Percentiles rank a stretch among this genome's conserved stretches.
Evolutionary conservation across 1,284 basidiomycete species (phyloP).

Genomic region (Cutaneotrichosporon cutaneum): DNA sequence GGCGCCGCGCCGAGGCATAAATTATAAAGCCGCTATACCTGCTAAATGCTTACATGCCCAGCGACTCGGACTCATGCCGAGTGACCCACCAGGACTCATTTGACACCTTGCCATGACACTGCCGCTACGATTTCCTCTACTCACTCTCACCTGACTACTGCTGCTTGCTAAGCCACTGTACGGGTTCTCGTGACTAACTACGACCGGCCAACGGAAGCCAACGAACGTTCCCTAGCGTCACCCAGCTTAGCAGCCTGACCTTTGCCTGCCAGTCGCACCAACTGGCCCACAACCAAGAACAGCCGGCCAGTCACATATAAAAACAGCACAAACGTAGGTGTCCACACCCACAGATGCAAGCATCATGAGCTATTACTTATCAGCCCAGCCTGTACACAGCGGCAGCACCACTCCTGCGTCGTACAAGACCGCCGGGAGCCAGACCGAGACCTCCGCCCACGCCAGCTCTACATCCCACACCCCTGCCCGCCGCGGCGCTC

Average conservation of each 20-base stretch:
- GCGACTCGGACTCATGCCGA: not conserved
- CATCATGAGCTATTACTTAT: not conserved
- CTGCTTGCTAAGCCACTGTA: not conserved
- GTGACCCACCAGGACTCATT: too few species aligned
- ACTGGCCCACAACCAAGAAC: too few species aligned
- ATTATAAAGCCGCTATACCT: not conserved
- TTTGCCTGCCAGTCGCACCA: too few species aligned
- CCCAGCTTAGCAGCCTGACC: not conserved
- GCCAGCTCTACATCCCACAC: not conserved
- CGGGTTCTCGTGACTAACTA: not conserved
- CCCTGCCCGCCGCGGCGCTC: not conserved
- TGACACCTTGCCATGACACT: too few species aligned
- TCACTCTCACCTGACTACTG: not conserved
- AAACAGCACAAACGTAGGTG: not conserved
- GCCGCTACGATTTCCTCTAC: not conserved
- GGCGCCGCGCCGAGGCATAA: slow-evolving; percentile 5
- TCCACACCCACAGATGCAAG: not conserved
- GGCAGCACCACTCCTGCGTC: not conserved
- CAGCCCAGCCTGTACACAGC: not conserved
- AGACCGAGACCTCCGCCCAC: not conserved
- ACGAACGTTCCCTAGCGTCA: not conserved
- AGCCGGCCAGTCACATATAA: not conserved
- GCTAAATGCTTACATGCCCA: not conserved
- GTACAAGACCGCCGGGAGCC: not conserved
- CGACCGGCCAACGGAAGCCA: not conserved